Base-by-base conservation (phyloP, 192 early-diverging fungal species). In the Rhizophagus prolifer region DNA sequence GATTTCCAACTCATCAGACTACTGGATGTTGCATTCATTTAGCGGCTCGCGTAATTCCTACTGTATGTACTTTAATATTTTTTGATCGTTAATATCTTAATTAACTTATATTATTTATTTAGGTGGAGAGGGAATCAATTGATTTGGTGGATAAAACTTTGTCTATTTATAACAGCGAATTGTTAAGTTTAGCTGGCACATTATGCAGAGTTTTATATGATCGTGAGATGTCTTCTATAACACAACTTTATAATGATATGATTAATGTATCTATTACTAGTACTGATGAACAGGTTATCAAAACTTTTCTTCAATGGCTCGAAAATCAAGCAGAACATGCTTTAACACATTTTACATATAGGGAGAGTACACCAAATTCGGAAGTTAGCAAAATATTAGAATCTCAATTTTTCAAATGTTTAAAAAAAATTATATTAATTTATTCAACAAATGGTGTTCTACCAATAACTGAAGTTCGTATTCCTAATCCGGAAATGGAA, bases 1-100 rank as follows among this genome's bases (percentile, higher is more conserved):
- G 95, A 0, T 94, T 96, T 76, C 93, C 93, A 0, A 97, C 95
- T 5, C 91, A 94, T 70, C 95, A 97, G 76, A 97, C 95, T 0
- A 96, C 95, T 4, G 95, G 95, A n/a, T 93, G 89, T 78, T 86
- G 86, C 25, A 87, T 88, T 30, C 94, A 95, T 66, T 79, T 96
- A 50, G 92, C 92, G 9, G 93, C 89, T 13, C 88, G 94, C 50
- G 86, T 97, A 34, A 97, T 97, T 73, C 95, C 94, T 1, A 97
- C 95, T 7, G 95, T 75, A 74, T 23, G 72, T 67, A 38, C 13
- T 5, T 34, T 34, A 34, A 34, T 34, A 34, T 34, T 34, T 34
- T 34, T 34, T 34, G 31, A 34, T 34, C 31, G 3, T 34, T 34
- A 34, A 34, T 34, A 4, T 34, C 31, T 34, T 34, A 34, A 34